Conservation (phyloP, 352 stramenopile genomes). For the Aphanomyces astaci region DNA sequence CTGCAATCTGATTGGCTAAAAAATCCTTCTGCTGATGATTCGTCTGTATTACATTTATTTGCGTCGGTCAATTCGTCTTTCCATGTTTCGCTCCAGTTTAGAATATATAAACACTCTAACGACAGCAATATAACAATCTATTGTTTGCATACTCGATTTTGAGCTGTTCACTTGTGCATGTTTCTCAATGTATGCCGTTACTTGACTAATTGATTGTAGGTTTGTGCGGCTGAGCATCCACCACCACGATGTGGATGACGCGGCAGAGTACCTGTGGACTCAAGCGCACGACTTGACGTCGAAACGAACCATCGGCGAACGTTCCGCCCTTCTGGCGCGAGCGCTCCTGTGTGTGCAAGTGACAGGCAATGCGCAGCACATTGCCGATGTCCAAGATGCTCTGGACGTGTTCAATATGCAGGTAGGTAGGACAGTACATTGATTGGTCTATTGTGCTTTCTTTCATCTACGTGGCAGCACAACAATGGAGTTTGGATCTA, state of each 20-base stretch:
- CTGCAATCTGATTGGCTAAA: no score
- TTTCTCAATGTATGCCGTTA: no score
- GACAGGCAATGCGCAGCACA: background rate
- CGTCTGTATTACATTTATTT: no score
- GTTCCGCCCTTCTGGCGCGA: conserved; percentile 1
- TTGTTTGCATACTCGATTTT: no score
- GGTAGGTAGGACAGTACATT: background rate
- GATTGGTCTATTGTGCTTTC: background rate
- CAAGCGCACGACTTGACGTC: background rate
- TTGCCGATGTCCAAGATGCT: conserved; percentile 11
- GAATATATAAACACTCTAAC: no score
- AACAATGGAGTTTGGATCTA: no score
- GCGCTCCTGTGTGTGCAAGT: conserved; percentile 13
- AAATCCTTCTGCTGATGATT: no score
- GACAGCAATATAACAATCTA: no score
- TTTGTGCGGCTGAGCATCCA: conserved; percentile 8
- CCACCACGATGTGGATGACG: conserved; percentile 13
- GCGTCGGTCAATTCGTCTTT: no score
- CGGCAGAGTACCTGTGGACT: conserved; percentile 9
- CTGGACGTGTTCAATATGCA: conserved; percentile 20
- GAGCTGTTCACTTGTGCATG: no score
- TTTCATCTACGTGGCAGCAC: background rate
- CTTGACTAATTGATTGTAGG: no score
- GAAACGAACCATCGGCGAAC: conserved; percentile 1
- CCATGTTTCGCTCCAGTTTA: no score